phyloP scores from a whole-genome alignment of 805 yeast species.

The Candida ficus region DNA sequence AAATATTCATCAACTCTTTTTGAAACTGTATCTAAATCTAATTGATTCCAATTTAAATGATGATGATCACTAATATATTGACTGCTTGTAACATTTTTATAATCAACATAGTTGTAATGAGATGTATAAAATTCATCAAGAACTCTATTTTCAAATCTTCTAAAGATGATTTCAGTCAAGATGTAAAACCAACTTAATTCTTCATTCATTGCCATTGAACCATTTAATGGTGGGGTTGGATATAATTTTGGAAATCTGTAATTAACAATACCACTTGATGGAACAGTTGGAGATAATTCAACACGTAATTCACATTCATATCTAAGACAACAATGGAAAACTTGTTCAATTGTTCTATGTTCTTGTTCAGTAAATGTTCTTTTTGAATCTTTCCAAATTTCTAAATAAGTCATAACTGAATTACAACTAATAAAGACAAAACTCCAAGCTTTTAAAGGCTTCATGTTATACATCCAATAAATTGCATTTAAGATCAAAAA shows the following conservation, averaged over 20 bases:
- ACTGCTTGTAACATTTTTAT: constrained; percentile 2
- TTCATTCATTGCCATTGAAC: constrained; percentile 12
- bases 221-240: constrained; percentile 21
- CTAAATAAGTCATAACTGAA: constrained; percentile 17
- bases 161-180: constrained; percentile 21
- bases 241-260: constrained; percentile 21
- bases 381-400: constrained; percentile 16
- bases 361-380: constrained; percentile 16
- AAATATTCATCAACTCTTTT: constrained; percentile 9
- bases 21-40: constrained; percentile 10
- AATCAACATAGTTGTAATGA: constrained; percentile 4
- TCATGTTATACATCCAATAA: constrained; percentile 22
- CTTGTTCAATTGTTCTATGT: constrained; percentile 15
- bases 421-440: constrained; percentile 18
- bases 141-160: constrained; percentile 22
- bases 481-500: constrained; percentile 13
- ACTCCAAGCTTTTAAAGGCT: constrained; percentile 22
- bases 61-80: constrained; percentile 3
- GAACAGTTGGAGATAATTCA: constrained; percentile 22
- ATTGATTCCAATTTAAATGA: constrained; percentile 17
- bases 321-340: constrained; percentile 21
- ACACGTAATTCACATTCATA: constrained; percentile 24
- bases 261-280: constrained; percentile 22
- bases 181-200: constrained; percentile 23
- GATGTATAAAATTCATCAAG: constrained; percentile 22